A percentile compares a stretch with the other conserved stretches of the same genome.
phyloP scores from a whole-genome alignment of 2,329 filamentous ascomycete species.

The Sclerotinia borealis region DNA sequence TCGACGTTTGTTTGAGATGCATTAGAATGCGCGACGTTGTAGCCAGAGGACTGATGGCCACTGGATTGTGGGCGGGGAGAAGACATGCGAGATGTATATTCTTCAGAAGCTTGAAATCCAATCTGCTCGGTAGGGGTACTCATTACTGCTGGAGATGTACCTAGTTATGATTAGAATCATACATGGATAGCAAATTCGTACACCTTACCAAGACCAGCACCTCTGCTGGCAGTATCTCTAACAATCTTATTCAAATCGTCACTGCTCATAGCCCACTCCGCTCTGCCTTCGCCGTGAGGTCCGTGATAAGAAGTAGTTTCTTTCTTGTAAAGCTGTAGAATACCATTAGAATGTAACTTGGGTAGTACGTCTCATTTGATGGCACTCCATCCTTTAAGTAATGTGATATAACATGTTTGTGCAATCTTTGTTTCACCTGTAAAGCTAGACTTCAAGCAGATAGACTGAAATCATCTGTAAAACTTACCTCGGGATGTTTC shows the following conservation, averaged over 20 bases:
- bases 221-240: slow-evolving; percentile 55
- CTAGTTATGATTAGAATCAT: slow-evolving; percentile 41
- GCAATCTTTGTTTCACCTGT: too few relatives aligned
- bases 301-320: slow-evolving; percentile 51
- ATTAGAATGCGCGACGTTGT: slow-evolving; percentile 37
- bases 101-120: slow-evolving; percentile 79
- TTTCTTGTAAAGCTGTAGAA: slow-evolving; percentile 53
- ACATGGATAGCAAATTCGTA: slow-evolving; percentile 22
- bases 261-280: slow-evolving; percentile 81
- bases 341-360: slow-evolving; percentile 1
- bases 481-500: slow-evolving; percentile 68
- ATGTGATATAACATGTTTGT: background rate
- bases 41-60: slow-evolving; percentile 18
- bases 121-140: slow-evolving; percentile 87
- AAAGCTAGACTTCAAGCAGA: background rate
- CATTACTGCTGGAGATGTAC: slow-evolving; percentile 53
- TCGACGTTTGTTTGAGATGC: slow-evolving; percentile 39
- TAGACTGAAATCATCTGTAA: background rate
- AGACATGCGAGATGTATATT: slow-evolving; percentile 70
- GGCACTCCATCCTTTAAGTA: background rate
- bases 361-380: background rate
- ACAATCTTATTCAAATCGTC: slow-evolving; percentile 89
- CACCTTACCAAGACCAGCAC: slow-evolving; percentile 45
- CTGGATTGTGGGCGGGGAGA: slow-evolving; percentile 54
- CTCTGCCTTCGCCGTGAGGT: slow-evolving; percentile 40